Evolutionary conservation across 192 early-diverging fungal genomes (phyloP).

Genomic region (Podila minutissima): DNA sequence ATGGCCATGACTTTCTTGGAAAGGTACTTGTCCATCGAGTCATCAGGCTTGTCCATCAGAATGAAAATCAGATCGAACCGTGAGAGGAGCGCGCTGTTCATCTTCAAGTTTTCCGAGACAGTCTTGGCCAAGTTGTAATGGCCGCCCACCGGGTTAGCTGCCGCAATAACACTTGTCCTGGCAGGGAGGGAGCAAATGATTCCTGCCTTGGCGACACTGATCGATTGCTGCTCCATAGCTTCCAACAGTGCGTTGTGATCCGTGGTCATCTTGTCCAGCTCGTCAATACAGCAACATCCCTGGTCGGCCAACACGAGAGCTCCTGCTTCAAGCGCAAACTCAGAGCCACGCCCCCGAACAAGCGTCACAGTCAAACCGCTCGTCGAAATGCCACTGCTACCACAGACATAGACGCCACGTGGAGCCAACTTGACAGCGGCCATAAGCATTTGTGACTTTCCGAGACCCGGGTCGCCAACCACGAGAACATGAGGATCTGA

Average conservation of each 20-base stretch:
- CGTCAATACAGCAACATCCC: constrained; percentile 91
- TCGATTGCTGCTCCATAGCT: constrained; percentile 91
- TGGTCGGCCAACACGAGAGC: constrained; percentile 91
- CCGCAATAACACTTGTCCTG: constrained; percentile 86
- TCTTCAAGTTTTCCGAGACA: constrained; percentile 83
- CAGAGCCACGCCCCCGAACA: constrained; percentile 30
- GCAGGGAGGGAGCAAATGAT: constrained; percentile 86
- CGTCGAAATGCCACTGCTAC: constrained; percentile 33
- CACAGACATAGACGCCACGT: constrained; percentile 70
- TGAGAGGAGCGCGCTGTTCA: constrained; percentile 78
- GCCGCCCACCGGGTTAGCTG: constrained; percentile 88
- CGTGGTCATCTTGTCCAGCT: constrained; percentile 90
- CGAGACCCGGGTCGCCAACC: constrained; percentile 89
- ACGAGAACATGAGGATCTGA: constrained; percentile 78
- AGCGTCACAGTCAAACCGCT: constrained; percentile 36
- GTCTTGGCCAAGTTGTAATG: constrained; percentile 90
- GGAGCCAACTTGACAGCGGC: constrained; percentile 84
- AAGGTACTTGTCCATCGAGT: constrained; percentile 81
- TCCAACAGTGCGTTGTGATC: constrained; percentile 84
- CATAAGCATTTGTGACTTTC: constrained; percentile 88
- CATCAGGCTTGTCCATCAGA: constrained; percentile 81
- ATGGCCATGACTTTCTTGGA: constrained; percentile 86
- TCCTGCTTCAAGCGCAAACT: constrained; percentile 53
- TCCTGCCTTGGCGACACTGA: constrained; percentile 89
- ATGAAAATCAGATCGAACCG: constrained; percentile 89